A percentile compares a stretch with the other conserved stretches of the same genome.
Conservation (phyloP, 2,329 filamentous ascomycete species). For the Albifimbria verrucaria region DNA sequence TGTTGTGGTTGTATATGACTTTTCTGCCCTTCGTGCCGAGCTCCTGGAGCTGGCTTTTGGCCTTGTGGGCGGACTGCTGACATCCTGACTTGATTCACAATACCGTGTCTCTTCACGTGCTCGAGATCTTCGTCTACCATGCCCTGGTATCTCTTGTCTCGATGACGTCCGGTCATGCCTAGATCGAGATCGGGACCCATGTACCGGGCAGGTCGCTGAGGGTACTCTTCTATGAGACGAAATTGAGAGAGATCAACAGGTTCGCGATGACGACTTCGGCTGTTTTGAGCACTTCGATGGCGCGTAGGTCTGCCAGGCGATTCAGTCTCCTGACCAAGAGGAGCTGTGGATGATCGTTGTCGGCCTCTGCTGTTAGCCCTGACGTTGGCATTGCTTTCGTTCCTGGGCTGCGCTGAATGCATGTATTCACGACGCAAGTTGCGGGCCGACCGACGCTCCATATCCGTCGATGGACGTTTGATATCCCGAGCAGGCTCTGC, state of each 20-base stretch:
- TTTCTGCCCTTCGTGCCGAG: neutral
- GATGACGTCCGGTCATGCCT: conserved; percentile 4
- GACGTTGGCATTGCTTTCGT: conserved; percentile 1
- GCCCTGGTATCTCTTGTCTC: neutral
- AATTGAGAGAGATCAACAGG: conserved; percentile 19
- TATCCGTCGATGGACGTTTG: neutral
- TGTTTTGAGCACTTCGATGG: conserved; percentile 6
- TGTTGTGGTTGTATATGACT: neutral
- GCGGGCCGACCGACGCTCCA: neutral
- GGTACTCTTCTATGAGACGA: conserved; percentile 17
- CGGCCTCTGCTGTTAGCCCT: conserved; percentile 1
- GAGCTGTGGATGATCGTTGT: neutral
- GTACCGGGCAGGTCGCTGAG: conserved; percentile 16
- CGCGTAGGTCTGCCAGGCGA: neutral
- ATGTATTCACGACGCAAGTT: neutral
- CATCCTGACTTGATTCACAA: neutral
- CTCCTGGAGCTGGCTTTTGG: neutral
- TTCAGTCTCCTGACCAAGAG: neutral
- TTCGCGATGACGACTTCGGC: conserved; percentile 6
- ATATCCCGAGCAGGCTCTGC: neutral
- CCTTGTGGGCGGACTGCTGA: neutral
- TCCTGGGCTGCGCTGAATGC: neutral
- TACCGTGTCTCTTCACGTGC: neutral
- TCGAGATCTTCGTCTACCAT: neutral
- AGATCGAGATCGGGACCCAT: conserved; percentile 15